phyloP scores from a whole-genome alignment of 768 basidiomycete genomes.

The Russula foetens region DNA sequence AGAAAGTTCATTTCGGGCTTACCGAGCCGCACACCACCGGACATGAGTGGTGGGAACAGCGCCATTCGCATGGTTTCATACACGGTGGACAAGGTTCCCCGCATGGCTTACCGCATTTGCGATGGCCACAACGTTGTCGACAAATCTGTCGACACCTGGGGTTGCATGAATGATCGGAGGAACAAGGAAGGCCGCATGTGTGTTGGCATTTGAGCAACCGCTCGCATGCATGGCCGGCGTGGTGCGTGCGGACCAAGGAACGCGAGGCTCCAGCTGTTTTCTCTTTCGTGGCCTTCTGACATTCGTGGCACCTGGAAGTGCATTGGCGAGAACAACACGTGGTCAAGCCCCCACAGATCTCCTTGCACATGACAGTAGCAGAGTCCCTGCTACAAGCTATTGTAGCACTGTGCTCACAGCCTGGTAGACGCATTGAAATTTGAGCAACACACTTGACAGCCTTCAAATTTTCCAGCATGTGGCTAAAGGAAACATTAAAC shows the following conservation, averaged over 20 bases:
- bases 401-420: conserved; percentile 27
- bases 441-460: conserved; percentile 22
- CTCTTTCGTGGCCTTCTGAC: conserved; percentile 21
- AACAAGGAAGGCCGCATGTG: conserved; percentile 26
- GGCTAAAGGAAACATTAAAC: conserved; percentile 19
- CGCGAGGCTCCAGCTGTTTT: background rate
- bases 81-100: conserved; percentile 29
- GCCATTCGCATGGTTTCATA: conserved; percentile 30
- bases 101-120: conserved; percentile 26
- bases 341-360: conserved; percentile 22
- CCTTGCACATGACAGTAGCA: conserved; percentile 18
- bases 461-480: conserved; percentile 20
- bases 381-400: conserved; percentile 21
- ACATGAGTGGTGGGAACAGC: conserved; percentile 29
- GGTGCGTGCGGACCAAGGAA: conserved; percentile 15
- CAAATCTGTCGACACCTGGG: conserved; percentile 23
- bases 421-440: conserved; percentile 24
- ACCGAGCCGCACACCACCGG: conserved; percentile 33
- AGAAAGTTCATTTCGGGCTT: conserved; percentile 2
- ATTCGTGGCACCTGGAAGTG: conserved; percentile 25
- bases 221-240: conserved; percentile 27
- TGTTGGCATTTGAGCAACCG: conserved; percentile 28
- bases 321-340: conserved; percentile 28
- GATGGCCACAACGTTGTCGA: conserved; percentile 27
- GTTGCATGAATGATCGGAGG: conserved; percentile 25